These are phyloP conservation scores for Lasiodiplodia sp. DNA, from an alignment of 2,329 filamentous ascomycete genomes.

Conservation along the genomic window DNA sequence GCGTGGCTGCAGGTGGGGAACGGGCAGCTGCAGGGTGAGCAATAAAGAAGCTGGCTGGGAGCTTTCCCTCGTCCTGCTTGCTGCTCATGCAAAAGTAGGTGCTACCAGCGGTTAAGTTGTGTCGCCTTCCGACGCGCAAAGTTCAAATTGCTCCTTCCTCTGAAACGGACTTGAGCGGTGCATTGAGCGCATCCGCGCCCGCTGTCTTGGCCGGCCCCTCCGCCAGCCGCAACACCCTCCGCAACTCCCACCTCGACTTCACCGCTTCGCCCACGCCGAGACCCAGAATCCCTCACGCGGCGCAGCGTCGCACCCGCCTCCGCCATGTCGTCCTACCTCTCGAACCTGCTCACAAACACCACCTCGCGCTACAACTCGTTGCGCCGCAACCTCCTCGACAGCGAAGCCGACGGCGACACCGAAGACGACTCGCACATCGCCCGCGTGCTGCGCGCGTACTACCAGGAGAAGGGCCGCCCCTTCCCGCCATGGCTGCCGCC, in stretches of 20 bases:
- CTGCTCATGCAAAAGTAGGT: background rate
- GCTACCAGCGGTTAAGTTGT: background rate
- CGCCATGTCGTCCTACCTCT: slow-evolving; percentile 75
- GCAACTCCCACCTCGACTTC: slow-evolving; percentile 15
- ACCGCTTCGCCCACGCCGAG: slow-evolving; percentile 16
- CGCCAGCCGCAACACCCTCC: slow-evolving; percentile 18
- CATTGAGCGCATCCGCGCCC: slow-evolving; percentile 25
- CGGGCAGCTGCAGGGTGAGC: background rate
- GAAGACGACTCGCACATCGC: slow-evolving; percentile 95
- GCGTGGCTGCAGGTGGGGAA: slow-evolving; percentile 1
- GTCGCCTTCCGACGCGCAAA: slow-evolving; percentile 1
- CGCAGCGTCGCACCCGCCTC: slow-evolving; percentile 14
- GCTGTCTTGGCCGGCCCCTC: slow-evolving; percentile 25
- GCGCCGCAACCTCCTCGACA: slow-evolving; percentile 71
- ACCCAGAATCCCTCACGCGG: background rate
- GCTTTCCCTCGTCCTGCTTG: background rate
- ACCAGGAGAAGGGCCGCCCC: slow-evolving; percentile 82
- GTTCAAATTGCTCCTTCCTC: background rate
- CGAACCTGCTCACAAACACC: slow-evolving; percentile 68
- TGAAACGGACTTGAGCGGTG: slow-evolving; percentile 15
- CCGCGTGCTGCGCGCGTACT: slow-evolving; percentile 91
- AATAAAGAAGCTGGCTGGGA: slow-evolving; percentile 19
- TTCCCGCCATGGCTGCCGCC: slow-evolving; percentile 89
- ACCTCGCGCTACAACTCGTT: slow-evolving; percentile 66
- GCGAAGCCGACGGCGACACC: slow-evolving; percentile 61